Base-by-base conservation (phyloP, 495 filamentous ascomycete genomes). In the Penicillium daleae region DNA sequence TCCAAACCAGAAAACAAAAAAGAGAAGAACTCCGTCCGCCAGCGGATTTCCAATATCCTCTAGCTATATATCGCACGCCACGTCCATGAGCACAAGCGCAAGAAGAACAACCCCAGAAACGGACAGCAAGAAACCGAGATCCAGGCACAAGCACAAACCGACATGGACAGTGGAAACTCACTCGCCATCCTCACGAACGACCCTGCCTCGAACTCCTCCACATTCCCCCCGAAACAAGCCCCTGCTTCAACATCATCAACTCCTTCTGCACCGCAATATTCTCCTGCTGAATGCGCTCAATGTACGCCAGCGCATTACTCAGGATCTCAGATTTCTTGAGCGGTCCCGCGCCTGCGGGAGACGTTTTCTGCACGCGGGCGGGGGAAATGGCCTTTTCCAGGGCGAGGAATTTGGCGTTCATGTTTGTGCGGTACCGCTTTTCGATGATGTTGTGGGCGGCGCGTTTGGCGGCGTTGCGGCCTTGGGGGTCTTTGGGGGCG, bases 291-390 rank as follows among this genome's bases (percentile, higher is more conserved):
- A 82, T 61, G 19, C 74, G 82, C 52, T 87, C 83, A 71, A 96
- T 80, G 50, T 92, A 89, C 42, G 91, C 85, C 21, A 97, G 83
- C 17, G 85, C 85, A 69, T 86, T 84, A 62, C 83, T 83, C 50
- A 96, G 76, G 48, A 92, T 86, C 44, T 83, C 84, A 0, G 78
- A 80, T 57, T 82, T 82, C 60, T 82, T 82, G 10, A 80, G 65
- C 48, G 76, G 77, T 0, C 74, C 72, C 1, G 76, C 70, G 3
- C 71, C 72, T 31, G 60, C 68, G 15, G 71, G 71, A 10, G 62
- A 56, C 15, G 68, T 56, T 48, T 75, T 75, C 32, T 69, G 66
- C n/a, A 63, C 65, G 1, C 68, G 66, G 0, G 66, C 57, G 8
- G 67, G 63, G 22, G 73, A 73, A 52, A 82, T 77, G 13, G 75